Base-by-base conservation (phyloP, 805 yeast species). In the Ogataea populi-albae region DNA sequence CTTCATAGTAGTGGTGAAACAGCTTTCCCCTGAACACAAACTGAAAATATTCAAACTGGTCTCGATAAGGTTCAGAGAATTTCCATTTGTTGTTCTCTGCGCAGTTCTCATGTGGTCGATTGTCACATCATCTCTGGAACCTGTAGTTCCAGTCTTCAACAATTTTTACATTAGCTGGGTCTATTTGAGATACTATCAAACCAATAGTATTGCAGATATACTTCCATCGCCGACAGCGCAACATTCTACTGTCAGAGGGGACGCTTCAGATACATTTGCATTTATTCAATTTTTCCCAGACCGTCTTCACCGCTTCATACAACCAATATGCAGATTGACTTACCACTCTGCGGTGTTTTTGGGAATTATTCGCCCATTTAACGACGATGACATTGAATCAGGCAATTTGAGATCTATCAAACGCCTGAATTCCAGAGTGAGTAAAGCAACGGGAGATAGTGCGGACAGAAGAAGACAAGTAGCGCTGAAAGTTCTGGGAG, bases 231-330 rank as follows among this genome's bases (percentile, higher is more conserved):
- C 11, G 57, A 54, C 18, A 38, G 54, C 23, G 34, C 54, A 15
- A 20, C 46, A 34, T 17, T 34, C 48, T 22, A 55, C 68, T 17
- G 62, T 79, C 8, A 59, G 73, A 18, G 96, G 97, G 24, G 96
- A 88, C 58, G 95, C 96, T 0, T 80, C 93, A 0, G 96, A 89
- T 47, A 83, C 91, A 1, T 89, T 89, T 66, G 79, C 85, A 37
- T 69, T 89, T 43, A 79, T 81, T 21, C 81, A 82, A 49, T 86
- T 89, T 57, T 89, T 89, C 76, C 97, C 97, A 1, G 77, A 69
- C 31, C 55, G 73, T 1, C 23, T 73, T 3, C 75, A 77, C 37
- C 73, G 77, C 3, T 43, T 71, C 17, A 55, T 86, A 31, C 64
- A 66, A 22, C 75, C 78, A 1, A 48, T 79, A 0, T 79, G 80